Evolutionary conservation across 441 rosid genomes (phyloP), one percentile per base, ranked within the genome.

Genomic region (Isatis lusitanica): DNA sequence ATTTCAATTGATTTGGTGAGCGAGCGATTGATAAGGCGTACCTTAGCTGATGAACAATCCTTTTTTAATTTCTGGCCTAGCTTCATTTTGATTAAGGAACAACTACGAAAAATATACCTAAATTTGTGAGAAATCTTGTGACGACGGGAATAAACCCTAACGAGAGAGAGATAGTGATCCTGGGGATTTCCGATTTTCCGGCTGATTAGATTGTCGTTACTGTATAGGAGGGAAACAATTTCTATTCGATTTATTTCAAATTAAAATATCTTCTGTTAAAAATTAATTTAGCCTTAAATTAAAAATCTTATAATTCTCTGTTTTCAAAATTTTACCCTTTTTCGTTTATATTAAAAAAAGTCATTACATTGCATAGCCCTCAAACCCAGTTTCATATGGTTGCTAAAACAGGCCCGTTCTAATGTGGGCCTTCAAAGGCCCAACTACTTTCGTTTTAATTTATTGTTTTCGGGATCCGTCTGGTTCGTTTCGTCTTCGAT

Each of bases 11-110:
- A 50, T 66, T 66, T 59, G 57, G 70, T 36, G 53, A 56, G 55
- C 7, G 11, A 64, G 39, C n/a, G 71, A 28, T 51, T 48, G 61
- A 76, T 55, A 52, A 42, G 31, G 31, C 13, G 47, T 60, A 71
- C 95, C 93, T 87, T 89, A 11, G 92, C 69, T 8, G 90, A 51
- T 3, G 87, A 12, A 4, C 82, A 80, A 68, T 85, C 73, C 75
- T 81, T 90, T 79, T 83, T 87, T 26, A 75, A 56, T 69, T 76
- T 85, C 68, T 87, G 88, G 52, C 70, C 61, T 6, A 84, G 42
- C 76, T 78, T 92, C 97, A 88, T 90, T 52, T 61, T 68, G 55
- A 66, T 58, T 39, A 12, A 63, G 46, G 42, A 2, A 4, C 3
- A 67, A 7, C 9, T 35, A 46, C 12, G 0, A 4, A 6, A 4